Percentiles rank a stretch among this genome's conserved stretches.
These are phyloP conservation scores for Lodderomyces orthopsilosis DNA, from an alignment of 1,139 yeast species.

Conservation along the genomic window DNA sequence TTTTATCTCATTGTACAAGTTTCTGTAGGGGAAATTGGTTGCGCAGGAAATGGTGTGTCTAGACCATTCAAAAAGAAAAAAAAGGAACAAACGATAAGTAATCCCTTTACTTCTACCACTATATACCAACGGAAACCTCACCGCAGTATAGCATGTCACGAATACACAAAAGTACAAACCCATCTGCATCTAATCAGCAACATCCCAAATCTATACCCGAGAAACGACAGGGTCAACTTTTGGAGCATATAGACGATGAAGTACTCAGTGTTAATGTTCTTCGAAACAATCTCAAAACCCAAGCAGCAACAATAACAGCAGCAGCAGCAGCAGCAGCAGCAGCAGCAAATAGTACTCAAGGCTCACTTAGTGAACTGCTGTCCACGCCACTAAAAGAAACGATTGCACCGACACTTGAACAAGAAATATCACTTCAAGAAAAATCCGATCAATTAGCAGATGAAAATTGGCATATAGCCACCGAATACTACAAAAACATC, in stretches of 20 bases:
- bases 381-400: not conserved
- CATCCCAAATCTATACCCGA: not conserved
- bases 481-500: conserved; percentile 34
- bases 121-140: no score
- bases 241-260: conserved; percentile 41
- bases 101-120: no score
- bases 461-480: conserved; percentile 23
- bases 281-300: conserved; percentile 5
- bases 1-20: no score
- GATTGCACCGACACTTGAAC: conserved; percentile 8
- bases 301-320: conserved; percentile 2
- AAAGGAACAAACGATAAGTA: not conserved
- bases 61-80: not conserved
- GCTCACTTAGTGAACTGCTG: not conserved
- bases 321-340: conserved; percentile 2
- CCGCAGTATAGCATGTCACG: conserved; percentile 6
- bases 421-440: conserved; percentile 12
- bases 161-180: conserved; percentile 1
- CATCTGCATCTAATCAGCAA: not conserved
- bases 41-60: not conserved
- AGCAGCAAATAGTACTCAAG: no score
- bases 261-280: conserved; percentile 28
- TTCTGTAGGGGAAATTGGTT: no score
- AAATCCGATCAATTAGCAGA: conserved; percentile 10
- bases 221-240: conserved; percentile 13